These are phyloP conservation scores for Fusarium xylarioides DNA, from an alignment of 2,329 filamentous ascomycete species.

Conservation along the genomic window DNA sequence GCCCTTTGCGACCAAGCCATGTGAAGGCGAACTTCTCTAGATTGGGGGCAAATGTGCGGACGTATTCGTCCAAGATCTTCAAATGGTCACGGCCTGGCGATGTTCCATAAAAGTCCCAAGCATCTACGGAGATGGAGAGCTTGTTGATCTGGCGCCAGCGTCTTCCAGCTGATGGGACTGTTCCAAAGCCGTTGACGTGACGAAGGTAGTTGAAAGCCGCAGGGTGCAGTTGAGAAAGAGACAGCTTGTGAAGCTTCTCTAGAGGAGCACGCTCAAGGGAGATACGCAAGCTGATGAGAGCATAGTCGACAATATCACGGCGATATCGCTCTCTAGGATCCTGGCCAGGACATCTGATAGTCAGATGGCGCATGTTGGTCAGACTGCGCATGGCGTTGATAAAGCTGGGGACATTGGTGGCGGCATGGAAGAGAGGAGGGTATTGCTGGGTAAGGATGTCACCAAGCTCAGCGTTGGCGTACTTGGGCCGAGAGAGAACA, in stretches of 20 bases:
- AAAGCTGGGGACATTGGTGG: conserved; percentile 87
- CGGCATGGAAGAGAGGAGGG: conserved; percentile 87
- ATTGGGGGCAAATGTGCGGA: conserved; percentile 72
- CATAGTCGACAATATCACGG: conserved; percentile 84
- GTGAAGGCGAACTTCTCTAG: conserved; percentile 79
- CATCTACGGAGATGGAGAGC: conserved; percentile 76
- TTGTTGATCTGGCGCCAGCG: conserved; percentile 82
- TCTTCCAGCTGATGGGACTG: conserved; percentile 74
- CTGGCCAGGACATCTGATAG: conserved; percentile 79
- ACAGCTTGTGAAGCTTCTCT: conserved; percentile 72
- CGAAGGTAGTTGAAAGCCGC: conserved; percentile 81
- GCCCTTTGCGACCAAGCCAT: conserved; percentile 80
- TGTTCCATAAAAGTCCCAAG: conserved; percentile 69
- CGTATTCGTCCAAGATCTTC: conserved; percentile 83
- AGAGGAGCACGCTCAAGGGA: conserved; percentile 79
- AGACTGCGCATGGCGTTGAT: conserved; percentile 76
- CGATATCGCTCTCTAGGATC: conserved; percentile 74
- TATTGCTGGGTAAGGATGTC: conserved; percentile 88
- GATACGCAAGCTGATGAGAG: conserved; percentile 85
- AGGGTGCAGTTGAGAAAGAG: conserved; percentile 78
- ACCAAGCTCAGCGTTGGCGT: conserved; percentile 80
- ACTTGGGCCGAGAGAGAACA: conserved; percentile 74
- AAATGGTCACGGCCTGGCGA: conserved; percentile 73
- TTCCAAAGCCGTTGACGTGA: conserved; percentile 77
- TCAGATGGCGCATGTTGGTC: conserved; percentile 76